phyloP scores from a whole-genome alignment of 306 rosid species.

The Rosa persica region DNA sequence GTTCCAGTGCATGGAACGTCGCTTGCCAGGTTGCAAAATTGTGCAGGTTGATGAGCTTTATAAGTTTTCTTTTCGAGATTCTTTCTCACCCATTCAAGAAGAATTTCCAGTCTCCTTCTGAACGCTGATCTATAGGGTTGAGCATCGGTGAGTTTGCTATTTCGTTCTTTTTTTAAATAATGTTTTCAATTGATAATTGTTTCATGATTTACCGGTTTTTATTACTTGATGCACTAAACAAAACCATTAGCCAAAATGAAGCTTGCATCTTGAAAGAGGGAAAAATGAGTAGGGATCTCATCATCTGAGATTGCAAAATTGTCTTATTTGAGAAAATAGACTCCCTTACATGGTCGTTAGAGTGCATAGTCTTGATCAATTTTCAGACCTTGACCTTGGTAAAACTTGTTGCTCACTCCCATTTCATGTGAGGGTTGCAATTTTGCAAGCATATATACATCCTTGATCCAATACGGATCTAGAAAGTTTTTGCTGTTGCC shows the following conservation, averaged over 20 bases:
- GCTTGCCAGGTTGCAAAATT: constrained; percentile 14
- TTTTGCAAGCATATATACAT: neutral
- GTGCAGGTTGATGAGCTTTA: constrained; percentile 6
- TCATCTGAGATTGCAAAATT: neutral
- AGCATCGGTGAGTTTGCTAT: constrained; percentile 21
- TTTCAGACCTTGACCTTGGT: neutral
- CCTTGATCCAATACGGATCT: neutral
- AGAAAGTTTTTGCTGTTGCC: neutral
- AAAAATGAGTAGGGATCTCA: neutral
- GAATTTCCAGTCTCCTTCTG: constrained; percentile 2
- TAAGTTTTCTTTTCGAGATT: neutral
- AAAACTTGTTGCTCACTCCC: neutral
- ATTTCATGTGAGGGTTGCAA: neutral
- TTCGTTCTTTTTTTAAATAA: neutral
- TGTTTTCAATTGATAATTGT: neutral
- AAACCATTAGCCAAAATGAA: neutral
- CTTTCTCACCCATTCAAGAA: neutral
- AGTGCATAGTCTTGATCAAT: neutral
- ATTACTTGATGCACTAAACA: neutral
- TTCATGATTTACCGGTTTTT: neutral
- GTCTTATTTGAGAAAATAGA: neutral
- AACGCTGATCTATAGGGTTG: neutral
- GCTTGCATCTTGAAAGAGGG: neutral
- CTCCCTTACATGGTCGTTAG: neutral
- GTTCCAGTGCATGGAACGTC: constrained; percentile 21